These are phyloP conservation scores for Moniliophthora roreri DNA, from an alignment of 1,284 basidiomycete species.

Conservation along the genomic window DNA sequence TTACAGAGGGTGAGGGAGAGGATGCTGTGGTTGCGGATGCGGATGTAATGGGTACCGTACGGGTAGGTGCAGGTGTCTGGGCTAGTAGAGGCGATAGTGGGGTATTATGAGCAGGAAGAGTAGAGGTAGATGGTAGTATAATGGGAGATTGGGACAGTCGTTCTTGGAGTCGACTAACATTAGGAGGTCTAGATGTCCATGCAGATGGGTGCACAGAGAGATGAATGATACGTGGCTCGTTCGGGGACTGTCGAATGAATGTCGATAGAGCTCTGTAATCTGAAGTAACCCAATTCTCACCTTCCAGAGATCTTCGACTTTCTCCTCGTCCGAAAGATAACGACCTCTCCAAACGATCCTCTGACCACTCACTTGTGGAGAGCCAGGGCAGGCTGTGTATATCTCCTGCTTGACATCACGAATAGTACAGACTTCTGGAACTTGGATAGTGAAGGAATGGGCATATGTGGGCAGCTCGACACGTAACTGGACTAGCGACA, in stretches of 20 bases:
- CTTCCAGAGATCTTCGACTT: constrained; percentile 67
- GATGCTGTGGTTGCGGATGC: constrained; percentile 12
- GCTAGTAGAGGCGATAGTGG: constrained; percentile 13
- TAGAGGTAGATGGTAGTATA: background rate
- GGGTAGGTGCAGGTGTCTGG: constrained; percentile 3
- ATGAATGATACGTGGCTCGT: constrained; percentile 64
- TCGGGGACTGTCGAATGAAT: constrained; percentile 40
- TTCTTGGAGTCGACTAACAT: constrained; percentile 10
- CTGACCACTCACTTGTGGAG: constrained; percentile 66
- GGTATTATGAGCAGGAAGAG: constrained; percentile 14
- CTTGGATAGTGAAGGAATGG: constrained; percentile 59
- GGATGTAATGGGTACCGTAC: constrained; percentile 8
- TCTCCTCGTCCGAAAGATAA: constrained; percentile 62
- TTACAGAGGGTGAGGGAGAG: constrained; percentile 16
- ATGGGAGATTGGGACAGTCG: background rate
- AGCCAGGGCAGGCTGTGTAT: constrained; percentile 57
- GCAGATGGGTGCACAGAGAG: constrained; percentile 75
- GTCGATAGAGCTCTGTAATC: constrained; percentile 3
- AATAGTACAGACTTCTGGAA: constrained; percentile 50
- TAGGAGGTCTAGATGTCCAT: constrained; percentile 58
- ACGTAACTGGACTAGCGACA: constrained; percentile 51
- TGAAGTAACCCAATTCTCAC: constrained; percentile 33
- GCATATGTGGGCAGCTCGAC: constrained; percentile 76
- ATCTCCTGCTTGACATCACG: constrained; percentile 70
- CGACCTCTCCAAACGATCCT: constrained; percentile 75